phyloP scores from a whole-genome alignment of 805 yeast genomes.

The Monosporozyma servazzii region DNA sequence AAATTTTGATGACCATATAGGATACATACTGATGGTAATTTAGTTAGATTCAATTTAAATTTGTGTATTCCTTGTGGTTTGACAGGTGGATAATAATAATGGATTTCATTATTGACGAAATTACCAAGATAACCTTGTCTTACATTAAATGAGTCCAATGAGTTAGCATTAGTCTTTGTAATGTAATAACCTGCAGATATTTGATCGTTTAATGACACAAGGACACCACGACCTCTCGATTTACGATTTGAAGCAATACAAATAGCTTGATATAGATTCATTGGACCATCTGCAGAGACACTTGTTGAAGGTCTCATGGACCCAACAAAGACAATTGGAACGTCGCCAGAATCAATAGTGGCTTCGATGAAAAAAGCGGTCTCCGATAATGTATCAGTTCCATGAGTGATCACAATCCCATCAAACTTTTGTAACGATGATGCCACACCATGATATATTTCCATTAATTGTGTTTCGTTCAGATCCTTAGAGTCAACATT shows the following conservation, averaged over 20 bases:
- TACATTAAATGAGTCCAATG: constrained; percentile 59
- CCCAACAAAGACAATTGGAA: constrained; percentile 62
- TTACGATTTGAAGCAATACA: constrained; percentile 47
- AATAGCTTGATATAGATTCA: constrained; percentile 63
- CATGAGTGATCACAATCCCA: constrained; percentile 60
- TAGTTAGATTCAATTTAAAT: constrained; percentile 31
- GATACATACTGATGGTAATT: constrained; percentile 38
- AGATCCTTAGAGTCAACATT: constrained; percentile 56
- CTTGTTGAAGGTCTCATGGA: constrained; percentile 69
- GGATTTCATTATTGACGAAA: constrained; percentile 56
- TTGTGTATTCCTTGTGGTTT: constrained; percentile 44
- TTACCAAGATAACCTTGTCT: constrained; percentile 67
- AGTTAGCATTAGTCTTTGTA: constrained; percentile 62
- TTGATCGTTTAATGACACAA: constrained; percentile 59
- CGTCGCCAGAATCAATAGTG: constrained; percentile 34
- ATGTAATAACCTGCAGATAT: constrained; percentile 63
- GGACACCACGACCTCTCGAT: constrained; percentile 48
- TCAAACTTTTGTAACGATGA: constrained; percentile 39
- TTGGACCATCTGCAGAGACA: constrained; percentile 63
- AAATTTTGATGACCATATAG: constrained; percentile 53
- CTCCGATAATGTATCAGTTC: constrained; percentile 64
- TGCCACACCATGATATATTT: constrained; percentile 39
- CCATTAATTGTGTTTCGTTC: constrained; percentile 36
- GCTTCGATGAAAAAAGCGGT: constrained; percentile 56
- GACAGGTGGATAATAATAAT: constrained; percentile 54